Conservation (phyloP, 768 basidiomycete species). For the Tylopilus vinaceipallidus region DNA sequence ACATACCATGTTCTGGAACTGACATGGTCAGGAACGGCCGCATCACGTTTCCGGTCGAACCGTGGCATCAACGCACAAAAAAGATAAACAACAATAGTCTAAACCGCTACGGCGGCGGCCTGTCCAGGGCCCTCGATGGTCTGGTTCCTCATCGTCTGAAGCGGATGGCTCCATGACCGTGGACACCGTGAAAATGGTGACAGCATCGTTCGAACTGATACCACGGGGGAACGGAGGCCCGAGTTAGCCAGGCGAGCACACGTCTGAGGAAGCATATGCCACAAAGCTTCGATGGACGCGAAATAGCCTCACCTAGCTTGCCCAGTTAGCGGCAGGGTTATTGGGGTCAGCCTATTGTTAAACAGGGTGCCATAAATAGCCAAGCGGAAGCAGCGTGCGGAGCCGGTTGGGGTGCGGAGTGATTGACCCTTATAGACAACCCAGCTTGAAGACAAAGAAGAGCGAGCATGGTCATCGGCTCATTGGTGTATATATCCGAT, state of each 20-base stretch:
- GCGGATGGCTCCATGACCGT: no score
- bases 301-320: not conserved
- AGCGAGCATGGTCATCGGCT: no score
- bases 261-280: not conserved
- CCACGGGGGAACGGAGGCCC: not conserved
- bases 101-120: no score
- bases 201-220: not conserved
- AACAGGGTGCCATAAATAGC: conserved; percentile 1
- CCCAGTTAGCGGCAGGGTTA: not conserved
- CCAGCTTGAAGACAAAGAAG: not conserved
- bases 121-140: no score
- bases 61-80: not conserved
- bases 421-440: not conserved
- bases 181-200: not conserved
- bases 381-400: not conserved
- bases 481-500: no score
- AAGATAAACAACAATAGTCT: not conserved
- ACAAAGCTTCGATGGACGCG: not conserved
- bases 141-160: not conserved
- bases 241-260: not conserved
- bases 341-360: not conserved
- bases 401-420: no score
- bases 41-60: not conserved
- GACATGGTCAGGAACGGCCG: not conserved
- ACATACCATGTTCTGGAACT: no score